Evolutionary conservation across 345 rosid species (phyloP), one percentile per base, ranked within the genome.

Genomic region (Aquilaria yunnanensis): DNA sequence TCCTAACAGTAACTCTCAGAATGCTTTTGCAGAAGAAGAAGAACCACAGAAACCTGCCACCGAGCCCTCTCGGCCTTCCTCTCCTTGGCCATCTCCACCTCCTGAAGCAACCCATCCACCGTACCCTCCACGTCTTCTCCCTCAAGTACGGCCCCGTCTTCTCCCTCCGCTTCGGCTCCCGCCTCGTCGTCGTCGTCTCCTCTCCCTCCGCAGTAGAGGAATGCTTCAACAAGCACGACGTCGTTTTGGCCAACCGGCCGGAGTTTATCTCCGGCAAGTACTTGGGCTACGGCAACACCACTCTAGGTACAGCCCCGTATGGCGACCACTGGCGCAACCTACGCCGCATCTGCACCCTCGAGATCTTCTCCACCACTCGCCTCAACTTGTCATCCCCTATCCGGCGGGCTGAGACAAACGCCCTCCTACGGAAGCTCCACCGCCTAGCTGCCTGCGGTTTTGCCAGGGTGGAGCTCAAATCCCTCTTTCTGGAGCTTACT

Each of bases 51-150:
- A 16, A 16, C 23, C 23, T 16, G 23, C 85, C 87, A 1, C 83
- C 85, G 0, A 66, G 75, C 5, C 85, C 83, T 12, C 30, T 62
- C 16, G 46, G 78, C 61, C 75, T 81, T 51, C 90, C 87, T 9
- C 23, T 84, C 49, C 54, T 80, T 3, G 87, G 90, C 58, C 87
- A 78, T 58, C 78, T 79, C 46, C 69, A 64, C 57, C 81, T 79
- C 61, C 47, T 84, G 12, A 80, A 72, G 51, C 64, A 72, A 8
- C 78, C 84, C 2, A 56, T 81, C 23, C 74, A 76, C 61, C 68
- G 62, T 16, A 60, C 77, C 2, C 66, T 85, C 13, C 56, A 67
- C 10, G 16, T 60, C 2, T 70, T 85, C 47, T 56, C 64, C 12
- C 33, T 74, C 32, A 50, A 60, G 2, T 69, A 76, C 46, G 87